These are phyloP conservation scores for Fusarium phyllophilum DNA, from an alignment of 2,329 filamentous ascomycete genomes.

Conservation along the genomic window DNA sequence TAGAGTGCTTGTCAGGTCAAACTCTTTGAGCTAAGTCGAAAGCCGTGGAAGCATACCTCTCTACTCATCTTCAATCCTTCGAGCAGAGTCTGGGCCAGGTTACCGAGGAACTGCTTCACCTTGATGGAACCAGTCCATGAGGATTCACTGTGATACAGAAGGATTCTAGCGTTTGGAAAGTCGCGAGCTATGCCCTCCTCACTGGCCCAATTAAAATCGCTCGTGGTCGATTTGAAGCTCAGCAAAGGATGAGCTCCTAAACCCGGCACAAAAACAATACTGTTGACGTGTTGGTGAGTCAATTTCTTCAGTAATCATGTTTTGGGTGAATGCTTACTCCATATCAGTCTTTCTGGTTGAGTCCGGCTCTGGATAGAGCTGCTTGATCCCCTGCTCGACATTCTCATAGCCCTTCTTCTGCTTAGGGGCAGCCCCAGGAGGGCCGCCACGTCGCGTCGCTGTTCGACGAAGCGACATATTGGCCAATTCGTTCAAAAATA, in stretches of 20 bases:
- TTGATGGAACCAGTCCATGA: constrained; percentile 53
- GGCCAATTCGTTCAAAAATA: not conserved
- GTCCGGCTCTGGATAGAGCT: constrained; percentile 49
- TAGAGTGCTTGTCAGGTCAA: not conserved
- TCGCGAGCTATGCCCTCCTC: constrained; percentile 48
- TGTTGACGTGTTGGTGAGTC: constrained; percentile 5
- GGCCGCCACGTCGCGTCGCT: constrained; percentile 40
- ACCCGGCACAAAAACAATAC: constrained; percentile 55
- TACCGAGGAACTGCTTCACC: constrained; percentile 54
- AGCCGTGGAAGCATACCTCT: constrained; percentile 41
- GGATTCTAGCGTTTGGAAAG: constrained; percentile 53
- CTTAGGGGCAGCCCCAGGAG: constrained; percentile 23
- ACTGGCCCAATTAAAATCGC: constrained; percentile 54
- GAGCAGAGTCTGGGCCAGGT: constrained; percentile 52
- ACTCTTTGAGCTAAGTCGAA: not conserved
- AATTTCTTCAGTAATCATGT: rapidly evolving
- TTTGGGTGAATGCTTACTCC: constrained; percentile 38
- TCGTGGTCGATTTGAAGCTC: constrained; percentile 52
- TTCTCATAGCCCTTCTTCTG: constrained; percentile 50
- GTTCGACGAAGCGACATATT: constrained; percentile 27
- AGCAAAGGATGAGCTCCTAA: constrained; percentile 53
- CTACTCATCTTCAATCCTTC: constrained; percentile 49
- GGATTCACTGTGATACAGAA: constrained; percentile 56
- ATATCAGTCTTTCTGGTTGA: constrained; percentile 47
- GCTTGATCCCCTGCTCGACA: constrained; percentile 53